Evolutionary conservation across 352 stramenopile genomes (phyloP).

Genomic region (Phytophthora pinifolia): DNA sequence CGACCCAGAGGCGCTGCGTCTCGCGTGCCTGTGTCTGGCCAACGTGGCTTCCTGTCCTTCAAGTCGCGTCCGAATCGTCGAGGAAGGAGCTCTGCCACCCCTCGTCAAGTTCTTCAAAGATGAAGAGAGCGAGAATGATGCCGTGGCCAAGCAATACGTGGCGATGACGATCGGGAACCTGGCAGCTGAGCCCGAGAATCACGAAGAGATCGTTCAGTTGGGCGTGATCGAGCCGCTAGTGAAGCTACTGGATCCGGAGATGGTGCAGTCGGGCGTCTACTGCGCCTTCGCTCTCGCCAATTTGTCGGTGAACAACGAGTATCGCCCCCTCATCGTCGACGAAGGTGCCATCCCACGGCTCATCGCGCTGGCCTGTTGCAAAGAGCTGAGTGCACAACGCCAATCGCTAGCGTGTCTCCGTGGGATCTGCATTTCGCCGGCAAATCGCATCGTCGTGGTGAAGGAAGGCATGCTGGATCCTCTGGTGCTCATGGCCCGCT

Average conservation of each 20-base stretch:
- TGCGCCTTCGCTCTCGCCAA: conserved; percentile 95
- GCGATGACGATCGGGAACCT: conserved; percentile 97
- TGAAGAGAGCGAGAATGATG: conserved; percentile 73
- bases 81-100: conserved; percentile 89
- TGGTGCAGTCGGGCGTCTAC: conserved; percentile 87
- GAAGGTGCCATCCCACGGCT: conserved; percentile 93
- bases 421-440: conserved; percentile 91
- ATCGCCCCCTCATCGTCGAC: conserved; percentile 91
- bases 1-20: conserved; percentile 93
- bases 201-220: conserved; percentile 95
- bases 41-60: conserved; percentile 91
- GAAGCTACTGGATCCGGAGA: conserved; percentile 89
- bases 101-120: conserved; percentile 92
- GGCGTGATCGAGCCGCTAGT: conserved; percentile 90
- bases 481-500: conserved; percentile 94
- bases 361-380: conserved; percentile 94
- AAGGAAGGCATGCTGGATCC: conserved; percentile 95
- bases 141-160: conserved; percentile 93
- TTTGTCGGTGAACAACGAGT: conserved; percentile 93
- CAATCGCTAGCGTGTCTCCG: conserved; percentile 92
- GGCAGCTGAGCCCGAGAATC: conserved; percentile 92
- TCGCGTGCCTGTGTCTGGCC: conserved; percentile 94
- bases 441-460: conserved; percentile 89
- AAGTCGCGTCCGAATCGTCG: conserved; percentile 92
- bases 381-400: conserved; percentile 91